These are phyloP conservation scores for Fraxinus anomala DNA, from an alignment of 257 asterid genomes.

Conservation along the genomic window DNA sequence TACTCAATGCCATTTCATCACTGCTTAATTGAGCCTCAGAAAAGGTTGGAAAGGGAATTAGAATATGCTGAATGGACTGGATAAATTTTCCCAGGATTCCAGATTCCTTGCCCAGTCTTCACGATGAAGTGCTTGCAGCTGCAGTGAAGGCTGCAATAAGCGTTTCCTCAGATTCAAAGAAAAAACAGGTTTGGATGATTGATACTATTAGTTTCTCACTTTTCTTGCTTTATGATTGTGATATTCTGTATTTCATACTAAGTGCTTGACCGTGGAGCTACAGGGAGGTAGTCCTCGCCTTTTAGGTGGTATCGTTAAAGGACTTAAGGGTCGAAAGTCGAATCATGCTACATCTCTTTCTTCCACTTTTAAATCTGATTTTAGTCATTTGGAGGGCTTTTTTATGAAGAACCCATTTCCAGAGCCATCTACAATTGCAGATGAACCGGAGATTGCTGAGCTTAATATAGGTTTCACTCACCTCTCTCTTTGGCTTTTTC, in stretches of 20 bases:
- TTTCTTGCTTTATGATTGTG: slow-evolving; percentile 22
- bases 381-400: slow-evolving; percentile 59
- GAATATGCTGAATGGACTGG: slow-evolving; percentile 28
- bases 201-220: slow-evolving; percentile 24
- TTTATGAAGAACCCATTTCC: slow-evolving; percentile 55
- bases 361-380: slow-evolving; percentile 39
- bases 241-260: slow-evolving; percentile 17
- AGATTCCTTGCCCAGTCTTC: slow-evolving; percentile 75
- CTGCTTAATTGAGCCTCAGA: slow-evolving; percentile 19
- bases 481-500: neutral
- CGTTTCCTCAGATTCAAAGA: slow-evolving; percentile 55
- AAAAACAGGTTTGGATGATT: slow-evolving; percentile 55
- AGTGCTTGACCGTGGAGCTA: slow-evolving; percentile 33
- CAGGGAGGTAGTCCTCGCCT: slow-evolving; percentile 68
- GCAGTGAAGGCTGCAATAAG: slow-evolving; percentile 70
- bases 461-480: slow-evolving; percentile 64
- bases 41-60: slow-evolving; percentile 9
- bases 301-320: slow-evolving; percentile 66
- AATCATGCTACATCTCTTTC: slow-evolving; percentile 36
- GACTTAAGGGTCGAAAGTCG: slow-evolving; percentile 56
- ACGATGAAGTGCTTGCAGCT: slow-evolving; percentile 88
- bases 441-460: slow-evolving; percentile 53
- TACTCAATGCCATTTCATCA: slow-evolving; percentile 24
- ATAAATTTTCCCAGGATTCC: slow-evolving; percentile 57
- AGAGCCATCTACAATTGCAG: slow-evolving; percentile 36